phyloP scores from a whole-genome alignment of 2,329 filamentous ascomycete species.

The Epichloe typhina region DNA sequence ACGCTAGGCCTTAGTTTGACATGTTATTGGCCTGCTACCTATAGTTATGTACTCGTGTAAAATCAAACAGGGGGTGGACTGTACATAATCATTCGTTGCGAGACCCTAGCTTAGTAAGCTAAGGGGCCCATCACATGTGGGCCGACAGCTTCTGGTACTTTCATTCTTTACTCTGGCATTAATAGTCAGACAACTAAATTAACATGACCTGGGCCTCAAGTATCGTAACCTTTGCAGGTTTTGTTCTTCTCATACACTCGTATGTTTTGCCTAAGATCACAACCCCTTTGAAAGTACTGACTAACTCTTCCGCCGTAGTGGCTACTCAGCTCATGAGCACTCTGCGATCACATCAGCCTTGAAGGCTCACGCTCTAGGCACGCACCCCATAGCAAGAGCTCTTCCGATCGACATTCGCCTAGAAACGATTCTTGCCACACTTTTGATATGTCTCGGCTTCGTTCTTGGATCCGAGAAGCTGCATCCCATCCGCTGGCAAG shows the following conservation, averaged over 20 bases:
- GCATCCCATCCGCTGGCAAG: slow-evolving; percentile 72
- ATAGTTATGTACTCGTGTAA: too few species aligned
- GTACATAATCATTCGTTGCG: too few species aligned
- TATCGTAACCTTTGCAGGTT: slow-evolving; percentile 31
- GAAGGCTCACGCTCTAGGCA: slow-evolving; percentile 29
- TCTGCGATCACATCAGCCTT: slow-evolving; percentile 54
- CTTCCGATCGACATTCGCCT: slow-evolving; percentile 79
- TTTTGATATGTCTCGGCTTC: slow-evolving; percentile 72
- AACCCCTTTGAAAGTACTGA: slow-evolving; percentile 2
- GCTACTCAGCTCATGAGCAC: slow-evolving; percentile 94
- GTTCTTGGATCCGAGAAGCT: slow-evolving; percentile 65
- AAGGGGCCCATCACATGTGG: too few species aligned
- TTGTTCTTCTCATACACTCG: slow-evolving; percentile 79
- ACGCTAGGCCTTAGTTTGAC: too few species aligned
- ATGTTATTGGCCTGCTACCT: too few species aligned
- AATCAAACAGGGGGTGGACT: too few species aligned
- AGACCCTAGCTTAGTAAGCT: too few species aligned
- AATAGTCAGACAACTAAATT: neutral
- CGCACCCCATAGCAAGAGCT: slow-evolving; percentile 27
- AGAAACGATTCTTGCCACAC: slow-evolving; percentile 69
- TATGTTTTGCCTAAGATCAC: slow-evolving; percentile 33
- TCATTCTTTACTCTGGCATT: neutral
- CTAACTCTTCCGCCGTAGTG: slow-evolving; percentile 38
- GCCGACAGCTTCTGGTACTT: too few species aligned
- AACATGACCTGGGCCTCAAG: slow-evolving; percentile 3